A percentile compares a stretch with the other conserved stretches of the same genome.
These are phyloP conservation scores for Epichloe sibirici DNA, from an alignment of 2,329 filamentous ascomycete species.

Conservation along the genomic window DNA sequence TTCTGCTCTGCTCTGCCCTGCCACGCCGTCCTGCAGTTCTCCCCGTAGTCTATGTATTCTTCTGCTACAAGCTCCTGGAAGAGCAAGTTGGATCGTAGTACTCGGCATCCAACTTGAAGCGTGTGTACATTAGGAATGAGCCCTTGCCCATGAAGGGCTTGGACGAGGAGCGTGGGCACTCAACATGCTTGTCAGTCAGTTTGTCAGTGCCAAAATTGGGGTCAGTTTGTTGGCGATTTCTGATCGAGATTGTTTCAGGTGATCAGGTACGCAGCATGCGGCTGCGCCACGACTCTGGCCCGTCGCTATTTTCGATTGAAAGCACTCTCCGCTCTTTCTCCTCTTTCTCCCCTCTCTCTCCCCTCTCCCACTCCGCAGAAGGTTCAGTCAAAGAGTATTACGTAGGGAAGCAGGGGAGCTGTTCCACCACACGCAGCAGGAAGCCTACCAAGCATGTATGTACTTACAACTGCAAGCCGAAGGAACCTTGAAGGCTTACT, in stretches of 20 bases:
- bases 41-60: neutral
- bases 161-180: neutral
- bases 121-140: too few species aligned
- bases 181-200: neutral
- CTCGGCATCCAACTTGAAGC: too few species aligned
- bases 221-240: neutral
- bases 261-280: neutral
- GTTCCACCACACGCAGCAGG: neutral
- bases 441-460: neutral
- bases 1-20: too few species aligned
- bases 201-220: neutral
- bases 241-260: conserved; percentile 2
- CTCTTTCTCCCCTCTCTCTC: neutral
- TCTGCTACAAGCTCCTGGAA: neutral
- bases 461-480: too few species aligned
- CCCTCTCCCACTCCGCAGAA: too few species aligned
- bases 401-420: neutral
- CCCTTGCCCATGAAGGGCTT: neutral
- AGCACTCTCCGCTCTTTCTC: neutral
- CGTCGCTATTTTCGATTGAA: neutral
- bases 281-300: neutral
- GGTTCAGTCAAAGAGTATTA: neutral
- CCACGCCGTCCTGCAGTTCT: too few species aligned
- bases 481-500: too few species aligned
- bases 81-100: too few species aligned